Conservation (phyloP, 371 early-diverging fungal genomes). For the Rhizopus microsporus region DNA sequence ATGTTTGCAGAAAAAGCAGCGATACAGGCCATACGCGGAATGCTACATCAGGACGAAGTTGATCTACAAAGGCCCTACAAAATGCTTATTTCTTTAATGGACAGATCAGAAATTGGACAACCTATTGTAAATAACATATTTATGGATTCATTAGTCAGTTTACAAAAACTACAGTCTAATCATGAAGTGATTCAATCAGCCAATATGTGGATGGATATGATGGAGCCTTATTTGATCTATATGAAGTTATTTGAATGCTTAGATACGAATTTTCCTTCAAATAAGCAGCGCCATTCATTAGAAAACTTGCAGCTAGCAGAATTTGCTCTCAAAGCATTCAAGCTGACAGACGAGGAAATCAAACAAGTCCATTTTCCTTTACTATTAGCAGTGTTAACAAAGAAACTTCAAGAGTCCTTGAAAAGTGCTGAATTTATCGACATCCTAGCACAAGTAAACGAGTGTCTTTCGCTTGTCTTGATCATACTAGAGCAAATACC, state of each 20-base stretch:
- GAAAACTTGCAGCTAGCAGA: conserved; percentile 59
- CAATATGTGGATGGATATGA: conserved; percentile 86
- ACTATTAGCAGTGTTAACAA: conserved; percentile 60
- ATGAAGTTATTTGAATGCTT: conserved; percentile 64
- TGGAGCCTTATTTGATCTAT: conserved; percentile 85
- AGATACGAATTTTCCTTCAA: conserved; percentile 43
- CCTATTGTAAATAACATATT: conserved; percentile 75
- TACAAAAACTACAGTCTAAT: conserved; percentile 49
- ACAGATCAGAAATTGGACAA: conserved; percentile 83
- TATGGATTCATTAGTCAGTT: conserved; percentile 66
- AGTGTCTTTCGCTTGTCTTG: conserved; percentile 33
- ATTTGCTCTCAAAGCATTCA: conserved; percentile 69
- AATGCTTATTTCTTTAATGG: conserved; percentile 83
- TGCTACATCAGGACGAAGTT: conserved; percentile 55
- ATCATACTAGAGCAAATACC: conserved; percentile 36
- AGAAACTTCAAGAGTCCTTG: conserved; percentile 51
- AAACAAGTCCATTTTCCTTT: conserved; percentile 79
- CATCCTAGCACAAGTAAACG: conserved; percentile 30
- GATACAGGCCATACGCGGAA: conserved; percentile 51
- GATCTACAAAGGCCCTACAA: conserved; percentile 75
- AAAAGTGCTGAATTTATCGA: conserved; percentile 31
- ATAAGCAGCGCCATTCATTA: conserved; percentile 1
- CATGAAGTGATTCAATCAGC: conserved; percentile 73
- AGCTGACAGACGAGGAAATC: conserved; percentile 80
- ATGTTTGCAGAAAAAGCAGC: conserved; percentile 43